Evolutionary conservation across 1,139 yeast genomes (phyloP).

Genomic region (Keqinozyma sinolaborantium): DNA sequence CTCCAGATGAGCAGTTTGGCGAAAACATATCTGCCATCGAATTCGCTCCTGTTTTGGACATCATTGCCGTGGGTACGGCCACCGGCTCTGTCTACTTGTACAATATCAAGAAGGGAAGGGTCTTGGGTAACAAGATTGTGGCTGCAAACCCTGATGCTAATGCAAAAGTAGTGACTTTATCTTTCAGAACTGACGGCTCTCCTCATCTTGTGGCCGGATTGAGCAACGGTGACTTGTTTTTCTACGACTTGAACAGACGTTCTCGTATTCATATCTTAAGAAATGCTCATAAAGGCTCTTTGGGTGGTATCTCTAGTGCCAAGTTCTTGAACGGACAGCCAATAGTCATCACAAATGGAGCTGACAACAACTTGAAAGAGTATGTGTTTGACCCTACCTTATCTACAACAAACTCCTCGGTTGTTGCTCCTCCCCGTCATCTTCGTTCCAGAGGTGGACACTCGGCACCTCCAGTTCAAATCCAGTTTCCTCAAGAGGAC

Average conservation of each 20-base stretch:
- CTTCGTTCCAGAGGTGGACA: conserved; percentile 96
- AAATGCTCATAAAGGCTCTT: conserved; percentile 66
- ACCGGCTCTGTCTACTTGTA: conserved; percentile 65
- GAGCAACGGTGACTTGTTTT: conserved; percentile 75
- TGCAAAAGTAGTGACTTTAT: conserved; percentile 59
- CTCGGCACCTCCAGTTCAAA: conserved; percentile 80
- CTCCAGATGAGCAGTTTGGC: conserved; percentile 43
- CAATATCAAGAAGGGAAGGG: conserved; percentile 65
- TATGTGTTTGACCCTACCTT: conserved; percentile 90
- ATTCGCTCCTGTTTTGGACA: conserved; percentile 82
- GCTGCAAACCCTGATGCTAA: conserved; percentile 50
- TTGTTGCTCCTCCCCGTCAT: conserved; percentile 86
- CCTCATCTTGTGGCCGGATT: conserved; percentile 82
- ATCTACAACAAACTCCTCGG: conserved; percentile 58
- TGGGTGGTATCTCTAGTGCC: conserved; percentile 79
- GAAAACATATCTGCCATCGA: conserved; percentile 62
- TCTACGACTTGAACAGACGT: conserved; percentile 74
- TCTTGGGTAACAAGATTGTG: conserved; percentile 50
- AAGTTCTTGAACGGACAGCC: conserved; percentile 90
- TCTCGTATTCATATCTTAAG: conserved; percentile 74
- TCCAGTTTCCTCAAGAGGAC: conserved; percentile 73
- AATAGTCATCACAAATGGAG: conserved; percentile 85
- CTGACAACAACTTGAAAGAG: conserved; percentile 86
- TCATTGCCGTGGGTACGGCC: conserved; percentile 73
- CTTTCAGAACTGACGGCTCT: conserved; percentile 91